phyloP scores from a whole-genome alignment of 805 yeast genomes.

The Pichia scutulata region DNA sequence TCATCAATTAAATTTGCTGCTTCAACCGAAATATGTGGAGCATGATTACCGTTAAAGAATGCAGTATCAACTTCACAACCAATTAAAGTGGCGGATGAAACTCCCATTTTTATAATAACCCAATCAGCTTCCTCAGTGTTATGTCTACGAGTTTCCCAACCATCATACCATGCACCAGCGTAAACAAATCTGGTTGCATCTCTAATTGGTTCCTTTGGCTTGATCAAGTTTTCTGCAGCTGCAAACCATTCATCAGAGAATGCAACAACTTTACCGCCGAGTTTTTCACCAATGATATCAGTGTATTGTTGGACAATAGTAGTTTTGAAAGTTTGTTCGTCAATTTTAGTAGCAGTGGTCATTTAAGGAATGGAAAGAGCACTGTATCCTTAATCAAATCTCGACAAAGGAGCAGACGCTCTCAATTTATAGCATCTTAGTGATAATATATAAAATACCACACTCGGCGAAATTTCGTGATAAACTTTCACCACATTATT shows the following conservation, averaged over 20 bases:
- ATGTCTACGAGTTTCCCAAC: slow-evolving; percentile 98
- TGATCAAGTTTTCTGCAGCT: slow-evolving; percentile 77
- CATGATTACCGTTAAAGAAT: slow-evolving; percentile 91
- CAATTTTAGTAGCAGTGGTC: slow-evolving; percentile 12
- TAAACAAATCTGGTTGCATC: slow-evolving; percentile 73
- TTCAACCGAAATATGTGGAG: slow-evolving; percentile 83
- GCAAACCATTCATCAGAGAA: slow-evolving; percentile 95
- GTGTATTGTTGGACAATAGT: slow-evolving; percentile 46
- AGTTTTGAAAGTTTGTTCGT: slow-evolving; percentile 36
- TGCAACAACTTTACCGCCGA: slow-evolving; percentile 68
- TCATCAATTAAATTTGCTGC: slow-evolving; percentile 40
- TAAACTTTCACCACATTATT: not conserved
- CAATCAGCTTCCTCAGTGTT: slow-evolving; percentile 79
- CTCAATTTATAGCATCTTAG: not conserved
- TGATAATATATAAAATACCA: not conserved
- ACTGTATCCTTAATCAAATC: not conserved
- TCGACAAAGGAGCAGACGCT: not conserved
- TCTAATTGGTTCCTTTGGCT: slow-evolving; percentile 72
- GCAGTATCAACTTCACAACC: slow-evolving; percentile 93
- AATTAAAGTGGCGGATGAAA: slow-evolving; percentile 64
- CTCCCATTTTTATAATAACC: slow-evolving; percentile 81
- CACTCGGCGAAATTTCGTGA: slow-evolving; percentile 2
- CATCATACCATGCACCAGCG: slow-evolving; percentile 97
- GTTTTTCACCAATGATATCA: slow-evolving; percentile 76
- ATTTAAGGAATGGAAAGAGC: slow-evolving; percentile 4